Base-by-base conservation (phyloP, 805 yeast genomes). In the Ogataea kodamae region DNA sequence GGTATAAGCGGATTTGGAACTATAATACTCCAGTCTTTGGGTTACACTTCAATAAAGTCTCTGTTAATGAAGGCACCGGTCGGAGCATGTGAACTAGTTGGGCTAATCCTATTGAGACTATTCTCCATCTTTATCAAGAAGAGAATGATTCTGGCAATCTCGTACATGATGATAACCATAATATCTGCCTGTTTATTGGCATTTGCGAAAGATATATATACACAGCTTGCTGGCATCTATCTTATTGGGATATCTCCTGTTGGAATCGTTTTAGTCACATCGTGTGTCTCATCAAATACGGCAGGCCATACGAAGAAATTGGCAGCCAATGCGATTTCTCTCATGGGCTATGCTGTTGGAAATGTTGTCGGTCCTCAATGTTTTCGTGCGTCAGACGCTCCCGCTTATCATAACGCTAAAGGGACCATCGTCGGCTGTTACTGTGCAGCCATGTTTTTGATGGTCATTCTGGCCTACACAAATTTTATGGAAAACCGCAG, bases 241-340 rank as follows among this genome's bases (percentile, higher is more conserved):
- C 30, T 54, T 5, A 25, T 55, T 11, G 42, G 42, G 17, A 42
- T 47, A 15, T 33, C 50, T 4, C 52, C 58, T 5, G 37, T 55
- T 15, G 52, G 54, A 19, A 50, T 53, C 47, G 48, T 52, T 35
- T 51, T 57, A 28, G 34, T 45, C 15, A 39, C 48, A 8, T 50
- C 58, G 10, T 43, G 45, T 36, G 52, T 59, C 8, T 38, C 51
- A 18, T 50, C 65, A 4, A 56, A 62, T 23, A 57, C 66, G 32
- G 64, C 77, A 6, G 77, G 77, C 22, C 65, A 72, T 42, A 72
- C 80, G 6, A 75, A 67, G 74, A 55, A 70, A 64, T 40, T 70
- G 64, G 18, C 45, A 66, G 44, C 55, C 61, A 19, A 63, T 69
- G 70, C 46, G 3, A 26, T 39, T 10, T 33, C 36, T 15, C 36